Evolutionary conservation across 176 grass and related monocot genomes (phyloP).

Genomic region (Cenchrus americanus): DNA sequence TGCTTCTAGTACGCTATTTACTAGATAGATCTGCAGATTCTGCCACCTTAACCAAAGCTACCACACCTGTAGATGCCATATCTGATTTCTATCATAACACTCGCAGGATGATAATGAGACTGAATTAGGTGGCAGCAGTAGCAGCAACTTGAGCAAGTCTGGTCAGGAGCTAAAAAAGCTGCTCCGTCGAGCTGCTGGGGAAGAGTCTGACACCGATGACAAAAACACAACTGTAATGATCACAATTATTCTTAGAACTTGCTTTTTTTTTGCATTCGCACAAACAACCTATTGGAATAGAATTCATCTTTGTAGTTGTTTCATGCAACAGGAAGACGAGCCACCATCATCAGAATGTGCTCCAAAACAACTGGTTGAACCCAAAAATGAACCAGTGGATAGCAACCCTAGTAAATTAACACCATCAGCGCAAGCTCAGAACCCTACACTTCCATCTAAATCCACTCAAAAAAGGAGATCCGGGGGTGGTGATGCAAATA

Average conservation of each 20-base stretch:
- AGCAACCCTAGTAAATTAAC: constrained; percentile 53
- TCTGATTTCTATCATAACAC: constrained; percentile 29
- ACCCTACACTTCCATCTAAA: constrained; percentile 53
- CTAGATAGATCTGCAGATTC: constrained; percentile 4
- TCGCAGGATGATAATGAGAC: constrained; percentile 75
- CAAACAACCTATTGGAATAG: constrained; percentile 20
- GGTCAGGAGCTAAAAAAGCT: constrained; percentile 91
- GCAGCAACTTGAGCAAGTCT: constrained; percentile 66
- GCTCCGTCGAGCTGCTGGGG: constrained; percentile 58
- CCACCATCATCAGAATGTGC: constrained; percentile 50
- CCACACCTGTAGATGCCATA: not conserved
- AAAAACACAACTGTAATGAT: constrained; percentile 63
- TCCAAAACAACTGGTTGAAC: constrained; percentile 61
- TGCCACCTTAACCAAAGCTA: constrained; percentile 32
- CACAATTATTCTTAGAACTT: constrained; percentile 40
- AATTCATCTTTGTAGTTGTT: constrained; percentile 30
- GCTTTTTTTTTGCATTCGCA: not conserved
- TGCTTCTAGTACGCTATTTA: constrained; percentile 33
- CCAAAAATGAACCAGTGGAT: constrained; percentile 64
- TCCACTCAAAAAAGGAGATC: constrained; percentile 69
- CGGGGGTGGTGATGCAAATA: constrained; percentile 60
- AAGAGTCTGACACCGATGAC: constrained; percentile 63
- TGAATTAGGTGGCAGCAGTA: constrained; percentile 54
- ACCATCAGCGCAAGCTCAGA: constrained; percentile 30
- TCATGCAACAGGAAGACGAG: constrained; percentile 67